Conservation (phyloP, 225 moss, liverwort and hornwort species). For the Physcomitrium patens region DNA sequence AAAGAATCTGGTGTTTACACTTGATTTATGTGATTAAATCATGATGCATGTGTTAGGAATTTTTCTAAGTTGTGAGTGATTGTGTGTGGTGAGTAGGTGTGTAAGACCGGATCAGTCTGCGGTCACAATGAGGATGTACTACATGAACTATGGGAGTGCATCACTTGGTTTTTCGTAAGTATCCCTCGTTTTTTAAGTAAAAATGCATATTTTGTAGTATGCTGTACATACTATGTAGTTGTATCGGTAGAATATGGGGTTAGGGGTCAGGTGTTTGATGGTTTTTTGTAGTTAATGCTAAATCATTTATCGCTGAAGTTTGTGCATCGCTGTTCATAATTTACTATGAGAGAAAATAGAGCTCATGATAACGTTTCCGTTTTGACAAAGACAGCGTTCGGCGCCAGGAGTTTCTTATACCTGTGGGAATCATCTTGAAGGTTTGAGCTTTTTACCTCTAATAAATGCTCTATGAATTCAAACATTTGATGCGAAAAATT, state of each 20-base stretch:
- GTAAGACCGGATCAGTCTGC: slow-evolving; percentile 83
- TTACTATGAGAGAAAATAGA: slow-evolving; percentile 6
- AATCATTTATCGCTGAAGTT: background rate
- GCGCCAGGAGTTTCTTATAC: slow-evolving; percentile 91
- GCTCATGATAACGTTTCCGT: slow-evolving; percentile 4
- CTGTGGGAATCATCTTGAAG: slow-evolving; percentile 87
- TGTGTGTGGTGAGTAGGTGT: slow-evolving; percentile 66
- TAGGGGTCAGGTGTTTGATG: background rate
- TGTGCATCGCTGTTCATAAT: background rate
- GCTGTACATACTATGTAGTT: background rate
- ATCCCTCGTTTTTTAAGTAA: background rate
- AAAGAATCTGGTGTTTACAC: background rate
- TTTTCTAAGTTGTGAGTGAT: slow-evolving; percentile 24
- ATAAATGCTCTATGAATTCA: background rate
- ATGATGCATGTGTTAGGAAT: slow-evolving; percentile 15
- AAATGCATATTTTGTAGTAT: background rate
- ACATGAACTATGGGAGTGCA: slow-evolving; percentile 83
- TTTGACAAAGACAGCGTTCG: slow-evolving; percentile 65
- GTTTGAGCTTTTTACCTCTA: slow-evolving; percentile 36
- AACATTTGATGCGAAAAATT: background rate
- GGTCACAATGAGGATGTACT: slow-evolving; percentile 83
- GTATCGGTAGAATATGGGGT: background rate
- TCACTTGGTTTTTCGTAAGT: slow-evolving; percentile 95
- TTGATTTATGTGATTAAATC: slow-evolving; percentile 6
- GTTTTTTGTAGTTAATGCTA: slow-evolving; percentile 11